Percentiles rank a stretch among this genome's conserved stretches.
Conservation (phyloP, 1,284 basidiomycete genomes). For the Cryptococcus sp. region DNA sequence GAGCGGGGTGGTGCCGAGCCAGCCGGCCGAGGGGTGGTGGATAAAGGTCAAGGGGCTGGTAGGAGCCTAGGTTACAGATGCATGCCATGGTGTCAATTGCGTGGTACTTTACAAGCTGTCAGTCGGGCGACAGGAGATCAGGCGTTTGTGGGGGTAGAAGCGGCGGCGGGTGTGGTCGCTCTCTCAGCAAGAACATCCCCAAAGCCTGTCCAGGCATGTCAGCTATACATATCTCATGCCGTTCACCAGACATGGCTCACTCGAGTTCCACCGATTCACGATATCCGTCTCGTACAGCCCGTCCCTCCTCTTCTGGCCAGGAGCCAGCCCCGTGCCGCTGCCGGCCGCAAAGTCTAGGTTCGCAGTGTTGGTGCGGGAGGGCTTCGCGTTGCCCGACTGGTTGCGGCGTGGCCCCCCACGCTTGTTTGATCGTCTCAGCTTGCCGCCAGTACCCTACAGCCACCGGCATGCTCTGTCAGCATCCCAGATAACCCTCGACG, state of each 20-base stretch:
- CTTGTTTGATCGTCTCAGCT: too few relatives aligned
- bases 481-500: too few relatives aligned
- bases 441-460: too few relatives aligned
- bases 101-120: too few relatives aligned
- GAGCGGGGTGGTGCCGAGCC: neutral
- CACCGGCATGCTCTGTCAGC: too few relatives aligned
- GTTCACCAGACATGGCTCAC: constrained; percentile 17
- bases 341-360: too few relatives aligned
- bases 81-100: neutral
- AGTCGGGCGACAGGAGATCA: neutral
- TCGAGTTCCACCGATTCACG: constrained; percentile 40
- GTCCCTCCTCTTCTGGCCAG: neutral
- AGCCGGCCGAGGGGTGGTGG: constrained; percentile 4
- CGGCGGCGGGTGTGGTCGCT: neutral
- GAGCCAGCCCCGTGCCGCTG: too few relatives aligned
- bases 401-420: too few relatives aligned
- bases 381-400: too few relatives aligned
- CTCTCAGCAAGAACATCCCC: constrained; percentile 33
- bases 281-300: constrained; percentile 34
- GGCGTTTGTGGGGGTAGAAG: neutral
- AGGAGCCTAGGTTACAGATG: neutral
- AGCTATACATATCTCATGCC: neutral
- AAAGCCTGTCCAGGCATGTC: constrained; percentile 23
- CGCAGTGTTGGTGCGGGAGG: too few relatives aligned
- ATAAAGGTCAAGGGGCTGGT: neutral